A percentile compares a stretch with the other conserved stretches of the same genome.
Conservation (phyloP, 352 stramenopile species). For the Sclerospora graminicola region DNA sequence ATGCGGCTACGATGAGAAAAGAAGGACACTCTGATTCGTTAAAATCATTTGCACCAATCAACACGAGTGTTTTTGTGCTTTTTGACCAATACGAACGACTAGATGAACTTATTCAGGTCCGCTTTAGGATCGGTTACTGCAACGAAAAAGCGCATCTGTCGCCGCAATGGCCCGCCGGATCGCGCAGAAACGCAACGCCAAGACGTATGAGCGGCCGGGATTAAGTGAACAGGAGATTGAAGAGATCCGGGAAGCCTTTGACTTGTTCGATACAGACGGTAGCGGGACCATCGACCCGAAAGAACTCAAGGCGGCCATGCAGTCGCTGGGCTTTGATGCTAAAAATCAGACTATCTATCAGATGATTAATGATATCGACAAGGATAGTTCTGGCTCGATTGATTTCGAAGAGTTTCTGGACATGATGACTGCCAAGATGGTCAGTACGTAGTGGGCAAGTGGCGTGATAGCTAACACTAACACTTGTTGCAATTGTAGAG, state of each 20-base stretch:
- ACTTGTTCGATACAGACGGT: slow-evolving; percentile 96
- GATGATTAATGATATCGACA: slow-evolving; percentile 96
- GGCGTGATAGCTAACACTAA: neutral
- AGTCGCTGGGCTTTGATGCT: slow-evolving; percentile 93
- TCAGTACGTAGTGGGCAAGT: too few relatives aligned
- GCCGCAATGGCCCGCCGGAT: slow-evolving; percentile 49
- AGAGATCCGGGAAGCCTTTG: slow-evolving; percentile 95
- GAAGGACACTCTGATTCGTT: slow-evolving; percentile 7
- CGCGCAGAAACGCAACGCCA: slow-evolving; percentile 78
- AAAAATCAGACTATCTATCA: slow-evolving; percentile 98
- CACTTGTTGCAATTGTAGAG: slow-evolving; percentile 33
- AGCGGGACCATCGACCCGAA: slow-evolving; percentile 95
- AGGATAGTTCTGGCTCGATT: slow-evolving; percentile 91
- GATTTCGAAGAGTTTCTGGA: slow-evolving; percentile 96
- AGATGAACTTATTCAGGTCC: neutral
- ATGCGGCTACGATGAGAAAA: slow-evolving; percentile 3
- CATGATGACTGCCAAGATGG: slow-evolving; percentile 95
- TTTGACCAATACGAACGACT: slow-evolving; percentile 2
- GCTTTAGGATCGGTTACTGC: neutral
- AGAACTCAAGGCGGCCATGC: slow-evolving; percentile 95
- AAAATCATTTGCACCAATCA: slow-evolving; percentile 7
- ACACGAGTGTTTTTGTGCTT: neutral
- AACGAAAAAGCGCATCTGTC: neutral
- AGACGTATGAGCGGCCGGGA: slow-evolving; percentile 85
- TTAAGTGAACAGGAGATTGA: slow-evolving; percentile 93